A percentile compares a stretch with the other conserved stretches of the same genome.
Evolutionary conservation across 1,139 yeast species (phyloP).

Genomic region (Magnusiomyces tetraspermus): DNA sequence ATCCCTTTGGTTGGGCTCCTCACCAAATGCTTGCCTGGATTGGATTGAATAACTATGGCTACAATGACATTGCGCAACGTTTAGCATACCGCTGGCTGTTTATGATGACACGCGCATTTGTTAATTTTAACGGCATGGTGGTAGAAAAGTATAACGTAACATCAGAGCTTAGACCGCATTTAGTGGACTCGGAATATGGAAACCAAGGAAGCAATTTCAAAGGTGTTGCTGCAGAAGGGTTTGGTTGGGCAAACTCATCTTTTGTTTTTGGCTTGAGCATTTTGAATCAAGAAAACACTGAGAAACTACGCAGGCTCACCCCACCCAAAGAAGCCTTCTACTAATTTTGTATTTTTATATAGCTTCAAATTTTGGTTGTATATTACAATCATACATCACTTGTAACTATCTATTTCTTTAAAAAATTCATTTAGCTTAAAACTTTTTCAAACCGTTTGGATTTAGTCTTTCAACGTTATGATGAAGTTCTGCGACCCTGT

Average conservation of each 20-base stretch:
- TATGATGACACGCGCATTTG: slow-evolving; percentile 86
- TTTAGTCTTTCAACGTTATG: slow-evolving; percentile 47
- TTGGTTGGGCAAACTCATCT: slow-evolving; percentile 93
- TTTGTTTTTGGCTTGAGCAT: slow-evolving; percentile 66
- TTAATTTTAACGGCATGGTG: slow-evolving; percentile 88
- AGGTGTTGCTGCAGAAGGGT: slow-evolving; percentile 91
- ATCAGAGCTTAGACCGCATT: slow-evolving; percentile 72
- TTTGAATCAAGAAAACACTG: slow-evolving; percentile 55
- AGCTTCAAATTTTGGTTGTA: too few species aligned
- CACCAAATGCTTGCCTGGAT: slow-evolving; percentile 94
- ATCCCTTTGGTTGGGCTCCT: slow-evolving; percentile 98
- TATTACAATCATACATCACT: too few species aligned
- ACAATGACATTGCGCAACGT: slow-evolving; percentile 53
- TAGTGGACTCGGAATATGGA: slow-evolving; percentile 94
- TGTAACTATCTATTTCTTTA: too few species aligned
- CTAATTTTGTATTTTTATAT: too few species aligned
- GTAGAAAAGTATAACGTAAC: slow-evolving; percentile 95
- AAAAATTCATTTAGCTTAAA: not conserved
- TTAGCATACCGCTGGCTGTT: slow-evolving; percentile 80
- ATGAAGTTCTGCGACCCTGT: slow-evolving; percentile 81
- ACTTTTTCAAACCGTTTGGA: too few species aligned
- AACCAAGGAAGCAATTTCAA: slow-evolving; percentile 90
- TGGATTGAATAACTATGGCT: slow-evolving; percentile 72
- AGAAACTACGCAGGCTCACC: slow-evolving; percentile 77
- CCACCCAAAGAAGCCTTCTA: slow-evolving; percentile 63